Evolutionary conservation across 768 basidiomycete species (phyloP).

Genomic region (Boletus barrowsii): DNA sequence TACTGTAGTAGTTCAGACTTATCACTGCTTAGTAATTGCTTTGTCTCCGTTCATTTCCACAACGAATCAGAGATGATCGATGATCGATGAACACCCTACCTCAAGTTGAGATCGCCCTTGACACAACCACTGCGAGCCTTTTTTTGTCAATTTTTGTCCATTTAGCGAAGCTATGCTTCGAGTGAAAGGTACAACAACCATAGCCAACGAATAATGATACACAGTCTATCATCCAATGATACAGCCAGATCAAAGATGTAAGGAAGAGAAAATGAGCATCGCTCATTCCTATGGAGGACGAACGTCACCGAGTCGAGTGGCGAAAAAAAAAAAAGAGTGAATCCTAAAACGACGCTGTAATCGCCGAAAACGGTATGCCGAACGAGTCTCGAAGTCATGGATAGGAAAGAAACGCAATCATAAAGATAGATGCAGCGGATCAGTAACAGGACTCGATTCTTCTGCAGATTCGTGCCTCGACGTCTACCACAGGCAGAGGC

Average conservation of each 20-base stretch:
- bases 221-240: slow-evolving; percentile 21
- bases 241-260: slow-evolving; percentile 9
- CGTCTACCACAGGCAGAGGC: slow-evolving; percentile 8
- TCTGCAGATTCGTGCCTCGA: slow-evolving; percentile 15
- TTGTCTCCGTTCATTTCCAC: too few relatives aligned
- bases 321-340: neutral
- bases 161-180: neutral
- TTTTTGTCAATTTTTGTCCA: neutral
- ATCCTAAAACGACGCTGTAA: neutral
- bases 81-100: too few relatives aligned
- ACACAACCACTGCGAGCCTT: neutral
- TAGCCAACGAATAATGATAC: slow-evolving; percentile 20
- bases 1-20: too few relatives aligned
- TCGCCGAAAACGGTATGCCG: neutral
- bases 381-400: neutral
- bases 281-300: slow-evolving; percentile 4
- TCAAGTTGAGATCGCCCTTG: too few relatives aligned
- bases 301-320: neutral
- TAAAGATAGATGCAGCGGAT: neutral
- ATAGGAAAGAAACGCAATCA: neutral
- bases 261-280: neutral
- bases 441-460: slow-evolving; percentile 2
- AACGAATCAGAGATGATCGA: too few relatives aligned
- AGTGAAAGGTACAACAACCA: neutral
- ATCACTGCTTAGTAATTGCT: too few relatives aligned